Evolutionary conservation across 2,329 filamentous ascomycete genomes (phyloP).

Genomic region (Domatiomyces globalis): DNA sequence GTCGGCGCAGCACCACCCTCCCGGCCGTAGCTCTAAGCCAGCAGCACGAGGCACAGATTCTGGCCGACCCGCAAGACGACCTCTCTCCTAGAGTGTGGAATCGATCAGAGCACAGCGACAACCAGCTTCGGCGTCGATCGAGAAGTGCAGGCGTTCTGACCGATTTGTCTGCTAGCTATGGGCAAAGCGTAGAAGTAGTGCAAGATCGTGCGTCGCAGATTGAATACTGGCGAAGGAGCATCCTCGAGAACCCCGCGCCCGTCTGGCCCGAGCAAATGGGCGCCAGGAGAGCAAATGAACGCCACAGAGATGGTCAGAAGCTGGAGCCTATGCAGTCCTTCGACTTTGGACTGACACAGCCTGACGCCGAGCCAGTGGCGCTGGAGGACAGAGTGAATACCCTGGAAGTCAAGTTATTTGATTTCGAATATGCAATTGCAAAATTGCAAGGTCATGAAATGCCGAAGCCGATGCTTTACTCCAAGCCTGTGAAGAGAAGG

Average conservation of each 20-base stretch:
- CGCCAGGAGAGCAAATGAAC: background rate
- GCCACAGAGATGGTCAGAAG: background rate
- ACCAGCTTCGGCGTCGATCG: conserved; percentile 28
- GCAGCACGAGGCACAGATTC: conserved; percentile 18
- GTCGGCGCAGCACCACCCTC: conserved; percentile 28
- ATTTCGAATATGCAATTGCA: conserved; percentile 36
- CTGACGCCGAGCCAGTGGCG: conserved; percentile 24
- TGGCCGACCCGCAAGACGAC: conserved; percentile 1
- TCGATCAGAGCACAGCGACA: conserved; percentile 2
- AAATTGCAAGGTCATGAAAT: conserved; percentile 29
- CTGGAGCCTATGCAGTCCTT: conserved; percentile 13
- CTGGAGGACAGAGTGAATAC: conserved; percentile 36
- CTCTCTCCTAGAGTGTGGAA: background rate
- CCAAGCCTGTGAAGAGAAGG: conserved; percentile 2
- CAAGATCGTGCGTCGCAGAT: conserved; percentile 29
- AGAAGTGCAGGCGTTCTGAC: conserved; percentile 31
- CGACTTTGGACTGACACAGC: conserved; percentile 19
- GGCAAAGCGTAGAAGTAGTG: conserved; percentile 18
- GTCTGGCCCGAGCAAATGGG: conserved; percentile 1
- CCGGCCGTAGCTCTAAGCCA: conserved; percentile 32
- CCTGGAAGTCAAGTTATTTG: conserved; percentile 37
- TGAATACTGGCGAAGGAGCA: conserved; percentile 25
- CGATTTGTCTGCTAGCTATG: conserved; percentile 12
- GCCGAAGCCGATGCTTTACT: conserved; percentile 6
- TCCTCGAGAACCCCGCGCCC: conserved; percentile 19